Evolutionary conservation across 306 rosid genomes (phyloP), one percentile per base, ranked within the genome.

Genomic region (Abrus precatorius): DNA sequence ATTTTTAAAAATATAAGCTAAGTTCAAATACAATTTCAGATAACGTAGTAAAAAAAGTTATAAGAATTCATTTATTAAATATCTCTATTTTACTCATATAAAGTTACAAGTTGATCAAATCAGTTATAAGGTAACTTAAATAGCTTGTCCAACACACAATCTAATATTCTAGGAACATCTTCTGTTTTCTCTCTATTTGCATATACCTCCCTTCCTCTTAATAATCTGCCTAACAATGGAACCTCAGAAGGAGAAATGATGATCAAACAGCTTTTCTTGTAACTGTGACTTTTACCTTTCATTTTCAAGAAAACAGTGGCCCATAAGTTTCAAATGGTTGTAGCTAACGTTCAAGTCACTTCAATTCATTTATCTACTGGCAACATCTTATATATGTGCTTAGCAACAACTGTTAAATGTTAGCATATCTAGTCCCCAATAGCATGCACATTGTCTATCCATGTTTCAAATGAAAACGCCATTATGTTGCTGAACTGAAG

Each of bases 331-430:
- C 67, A 66, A 72, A 55, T 55, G 76, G 69, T 44, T 61, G 30
- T 30, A 49, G 60, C 59, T 79, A 48, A 75, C 73, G 32, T 85
- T 55, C 11, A 70, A 77, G 84, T 86, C 87, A 64, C 71, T 84
- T 73, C 83, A 80, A 56, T 40, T 83, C 80, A 74, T 57, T 43
- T 30, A 62, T 52, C 74, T 33, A 52, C 64, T 57, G 69, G 28
- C 53, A 3, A 40, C 66, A 40, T 12, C 6, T 14, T 33, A 11
- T 28, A 59, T 30, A 10, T 57, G 34, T 10, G 59, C 45, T 32
- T 60, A 62, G 75, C 83, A 77, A 54, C 74, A 77, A 75, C 49
- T 29, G 69, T 59, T 50, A 70, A 52, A 60, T 74, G 80, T 52
- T 69, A 49, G 12, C 43, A 50, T 20, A 40, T 44, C 28, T 49